Evolutionary conservation across 768 basidiomycete species (phyloP), one percentile per base, ranked within the genome.

Genomic region (Boletus tomentosulus): DNA sequence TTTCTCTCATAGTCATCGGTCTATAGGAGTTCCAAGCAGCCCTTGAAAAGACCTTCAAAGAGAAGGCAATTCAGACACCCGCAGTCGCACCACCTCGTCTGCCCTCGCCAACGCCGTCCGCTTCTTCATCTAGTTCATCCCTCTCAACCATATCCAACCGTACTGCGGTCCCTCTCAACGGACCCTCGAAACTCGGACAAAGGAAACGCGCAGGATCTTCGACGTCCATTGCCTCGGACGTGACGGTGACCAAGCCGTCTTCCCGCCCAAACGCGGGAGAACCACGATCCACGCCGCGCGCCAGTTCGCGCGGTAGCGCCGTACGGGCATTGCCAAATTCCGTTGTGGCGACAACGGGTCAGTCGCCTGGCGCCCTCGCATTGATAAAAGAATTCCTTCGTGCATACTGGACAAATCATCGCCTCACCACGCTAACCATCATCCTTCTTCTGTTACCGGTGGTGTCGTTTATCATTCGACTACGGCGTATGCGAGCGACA

Each of bases 111-210:
- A 71, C 80, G 13, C 77, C 81, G 3, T 83, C 85, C 1, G 73
- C 82, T 3, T 78, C 81, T 0, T 82, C 83, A 0, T 87, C 87
- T 0, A 66, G 62, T 0, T 86, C 88, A 0, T 86, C 86, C 4
- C 72, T 85, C 30, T 89, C 87, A 0, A 87, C 86, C 8, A 76
- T 80, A 3, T 89, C 87, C 0, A 87, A 84, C 25, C 85, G 84
- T 57, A 90, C 89, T 4, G 76, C 83, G 3, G 83, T 86, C 22
- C 87, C 87, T 43, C 53, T 56, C 19, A 58, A 42, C 3, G 44
- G 44, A 19, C 55, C 55, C 12, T 54, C 60, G 33, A 61, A 56
- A 44, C 57, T 60, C 4, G 35, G 50, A 27, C 58, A 57, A 42
- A 55, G 50, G 25, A 55, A 55, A 24, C 59, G 51, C 13, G 51